Evolutionary conservation across 2,329 filamentous ascomycete genomes (phyloP), one percentile per base, ranked within the genome.

Genomic region (Colletotrichum caudatum): DNA sequence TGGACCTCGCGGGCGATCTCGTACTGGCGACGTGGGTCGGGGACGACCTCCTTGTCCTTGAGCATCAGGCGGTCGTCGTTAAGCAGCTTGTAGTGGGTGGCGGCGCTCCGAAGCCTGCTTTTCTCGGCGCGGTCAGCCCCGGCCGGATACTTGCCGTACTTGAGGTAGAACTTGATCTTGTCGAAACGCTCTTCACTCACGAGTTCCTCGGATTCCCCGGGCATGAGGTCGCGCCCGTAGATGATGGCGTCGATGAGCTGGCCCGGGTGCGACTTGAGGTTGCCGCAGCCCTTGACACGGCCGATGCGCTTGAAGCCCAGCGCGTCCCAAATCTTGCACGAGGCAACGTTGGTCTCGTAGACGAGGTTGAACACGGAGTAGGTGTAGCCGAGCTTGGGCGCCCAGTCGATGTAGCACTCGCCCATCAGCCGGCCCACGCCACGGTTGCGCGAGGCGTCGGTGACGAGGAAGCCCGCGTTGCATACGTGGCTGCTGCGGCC

Each of bases 121-220:
- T 98, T 98, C 82, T 98, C 96, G 69, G 95, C 95, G 71, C 95
- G 90, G 85, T 98, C 94, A 79, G 95, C 95, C 74, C 95, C 95
- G 77, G 92, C 91, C 71, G 96, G 96, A 81, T 99, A 98, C 81
- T 95, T 94, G 78, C 92, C 92, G 81, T 95, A 94, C 83, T 97
- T 97, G 79, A 98, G 90, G 83, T 98, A 98, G 86, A 93, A 98
- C 78, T 95, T 93, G 80, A 98, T 98, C 87, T 98, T 98, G 86
- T 98, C 95, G 86, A 98, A 98, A 76, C 96, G 93, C 84, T 98
- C 95, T 85, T 98, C 95, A 81, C 92, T 95, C 77, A 95, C 92
- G 80, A 93, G 91, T 80, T 96, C 93, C 79, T 96, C 94, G 77
- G 88, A 89, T 48, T 85, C 77, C 78, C 79, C 82, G 73, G 84